Conservation (phyloP, 2,329 filamentous ascomycete species). For the Passalora sequoiae region DNA sequence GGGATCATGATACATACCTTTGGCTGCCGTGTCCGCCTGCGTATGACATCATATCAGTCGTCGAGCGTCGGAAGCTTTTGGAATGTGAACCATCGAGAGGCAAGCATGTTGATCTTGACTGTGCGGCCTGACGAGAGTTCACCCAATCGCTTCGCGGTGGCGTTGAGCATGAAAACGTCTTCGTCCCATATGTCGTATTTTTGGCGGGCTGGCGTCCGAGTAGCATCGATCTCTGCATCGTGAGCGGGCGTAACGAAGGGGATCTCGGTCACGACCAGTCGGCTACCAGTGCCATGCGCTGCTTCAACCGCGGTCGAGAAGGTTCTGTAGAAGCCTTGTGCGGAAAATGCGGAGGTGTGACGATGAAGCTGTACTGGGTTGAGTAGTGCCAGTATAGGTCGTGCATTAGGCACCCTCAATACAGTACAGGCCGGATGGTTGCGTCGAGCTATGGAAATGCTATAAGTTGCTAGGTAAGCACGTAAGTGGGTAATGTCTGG, state of each 20-base stretch:
- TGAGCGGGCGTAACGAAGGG: background rate
- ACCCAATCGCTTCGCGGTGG: slow-evolving; percentile 40
- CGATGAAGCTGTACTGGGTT: slow-evolving; percentile 62
- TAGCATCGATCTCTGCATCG: background rate
- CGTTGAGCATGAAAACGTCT: slow-evolving; percentile 45
- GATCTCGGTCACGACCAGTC: slow-evolving; percentile 40
- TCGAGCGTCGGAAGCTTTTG: slow-evolving; percentile 11
- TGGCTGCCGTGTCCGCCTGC: no score
- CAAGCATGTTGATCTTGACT: slow-evolving; percentile 40
- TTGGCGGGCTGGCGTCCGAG: background rate
- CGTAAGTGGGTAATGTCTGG: slow-evolving; percentile 72
- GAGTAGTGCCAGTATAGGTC: slow-evolving; percentile 57
- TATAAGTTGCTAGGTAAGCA: slow-evolving; percentile 55
- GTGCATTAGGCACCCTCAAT: slow-evolving; percentile 9
- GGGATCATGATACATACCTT: slow-evolving; percentile 9
- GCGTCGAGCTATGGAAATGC: slow-evolving; percentile 10
- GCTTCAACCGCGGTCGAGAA: slow-evolving; percentile 60
- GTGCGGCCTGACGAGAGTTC: slow-evolving; percentile 43
- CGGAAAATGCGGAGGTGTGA: slow-evolving; percentile 67
- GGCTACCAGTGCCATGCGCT: slow-evolving; percentile 38
- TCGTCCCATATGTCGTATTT: slow-evolving; percentile 40
- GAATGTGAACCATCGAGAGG: slow-evolving; percentile 42
- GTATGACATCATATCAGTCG: background rate
- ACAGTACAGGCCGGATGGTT: slow-evolving; percentile 5
- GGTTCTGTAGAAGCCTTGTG: slow-evolving; percentile 63